Conservation (phyloP, 768 basidiomycete species). For the Mycena maculata region DNA sequence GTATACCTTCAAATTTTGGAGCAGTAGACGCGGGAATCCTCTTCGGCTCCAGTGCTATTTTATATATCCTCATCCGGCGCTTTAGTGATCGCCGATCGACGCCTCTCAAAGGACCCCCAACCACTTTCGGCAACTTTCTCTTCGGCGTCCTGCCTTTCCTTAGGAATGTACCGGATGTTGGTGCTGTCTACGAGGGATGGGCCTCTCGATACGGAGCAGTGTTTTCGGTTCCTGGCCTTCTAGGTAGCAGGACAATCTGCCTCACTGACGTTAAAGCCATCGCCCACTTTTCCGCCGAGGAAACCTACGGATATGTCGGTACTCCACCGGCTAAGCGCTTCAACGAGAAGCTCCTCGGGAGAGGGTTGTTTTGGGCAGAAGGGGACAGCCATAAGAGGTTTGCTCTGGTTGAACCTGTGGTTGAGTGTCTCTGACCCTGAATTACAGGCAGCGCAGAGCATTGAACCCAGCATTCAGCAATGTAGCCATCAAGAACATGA, state of each 20-base stretch:
- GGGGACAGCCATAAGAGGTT: constrained; percentile 47
- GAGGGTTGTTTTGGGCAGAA: constrained; percentile 49
- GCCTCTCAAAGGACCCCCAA: constrained; percentile 55
- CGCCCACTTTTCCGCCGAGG: constrained; percentile 61
- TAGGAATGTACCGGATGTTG: constrained; percentile 42
- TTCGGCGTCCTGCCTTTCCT: constrained; percentile 53
- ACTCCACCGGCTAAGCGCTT: constrained; percentile 43
- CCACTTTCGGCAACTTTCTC: constrained; percentile 47
- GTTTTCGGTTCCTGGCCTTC: constrained; percentile 50
- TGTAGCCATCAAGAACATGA: constrained; percentile 1
- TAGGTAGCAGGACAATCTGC: constrained; percentile 50
- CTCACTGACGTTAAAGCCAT: constrained; percentile 64
- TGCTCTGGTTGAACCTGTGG: not conserved
- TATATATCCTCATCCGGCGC: not conserved
- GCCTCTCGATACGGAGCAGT: constrained; percentile 58
- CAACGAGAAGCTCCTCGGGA: constrained; percentile 38
- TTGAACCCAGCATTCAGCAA: constrained; percentile 2
- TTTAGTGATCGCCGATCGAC: constrained; percentile 36
- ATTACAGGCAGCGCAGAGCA: not conserved
- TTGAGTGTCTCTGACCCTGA: not conserved
- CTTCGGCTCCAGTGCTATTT: not conserved
- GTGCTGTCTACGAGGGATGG: constrained; percentile 58
- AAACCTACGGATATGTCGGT: constrained; percentile 60
- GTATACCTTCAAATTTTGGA: not conserved
- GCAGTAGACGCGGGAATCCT: not conserved